Evolutionary conservation across 768 basidiomycete species (phyloP), one percentile per base, ranked within the genome.

Genomic region (Butyriboletus loyo): DNA sequence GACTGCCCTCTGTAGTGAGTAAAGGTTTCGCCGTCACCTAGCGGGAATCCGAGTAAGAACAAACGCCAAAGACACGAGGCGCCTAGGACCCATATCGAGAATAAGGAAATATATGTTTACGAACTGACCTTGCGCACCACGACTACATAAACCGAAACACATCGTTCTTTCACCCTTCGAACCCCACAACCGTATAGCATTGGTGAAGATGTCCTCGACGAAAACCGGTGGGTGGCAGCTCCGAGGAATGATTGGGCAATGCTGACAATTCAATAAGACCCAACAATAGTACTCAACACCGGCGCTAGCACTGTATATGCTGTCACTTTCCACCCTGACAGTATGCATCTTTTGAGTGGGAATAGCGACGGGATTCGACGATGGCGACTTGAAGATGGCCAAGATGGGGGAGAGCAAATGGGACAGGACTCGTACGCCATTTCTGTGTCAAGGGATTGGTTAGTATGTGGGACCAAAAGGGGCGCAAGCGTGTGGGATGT

Each of bases 231-330:
- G 31, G 13, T 31, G n/a, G n/a, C n/a, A 30, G 30, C 30, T 30
- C 10, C 30, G 30, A 32, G 31, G 14, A 32, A 15, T 36, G n/a
- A 19, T 19, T 19, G 35, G 4, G 9, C 5, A 19, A 19, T 36
- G n/a, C 1, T 19, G n/a, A 36, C 36, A 5, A 36, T 11, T 10
- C 36, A 19, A 15, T 7, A 34, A 15, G 36, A 36, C 36, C 36
- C 9, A 36, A 36, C 17, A 10, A 36, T 36, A 4, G n/a, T 11
- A 6, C 10, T 36, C 6, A 10, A 36, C 5, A 36, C 9, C 5
- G 10, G 36, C 6, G 4, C n/a, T 19, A 0, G 5, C 5, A 0
- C 0, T 1, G 0, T 36, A 5, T 19, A 2, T 8, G n/a, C 9
- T 19, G n/a, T 36, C n/a, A 10, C 5, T 1, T 36, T 36, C 36